Evolutionary conservation across 2,329 filamentous ascomycete species (phyloP).

Genomic region (Paraphoma chrysanthemicola): DNA sequence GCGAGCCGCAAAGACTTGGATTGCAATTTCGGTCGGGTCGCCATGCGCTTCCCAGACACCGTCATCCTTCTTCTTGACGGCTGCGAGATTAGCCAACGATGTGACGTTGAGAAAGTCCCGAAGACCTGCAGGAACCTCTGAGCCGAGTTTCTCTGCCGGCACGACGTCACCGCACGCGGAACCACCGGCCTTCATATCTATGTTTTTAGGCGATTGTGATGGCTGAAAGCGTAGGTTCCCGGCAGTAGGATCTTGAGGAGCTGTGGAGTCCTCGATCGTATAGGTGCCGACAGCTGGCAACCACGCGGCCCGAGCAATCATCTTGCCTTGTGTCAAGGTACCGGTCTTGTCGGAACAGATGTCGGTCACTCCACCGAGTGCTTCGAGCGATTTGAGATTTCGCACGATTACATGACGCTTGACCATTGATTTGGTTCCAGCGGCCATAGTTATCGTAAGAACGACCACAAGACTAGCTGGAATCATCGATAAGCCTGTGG

Average conservation of each 20-base stretch:
- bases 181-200: slow-evolving; percentile 33
- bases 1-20: slow-evolving; percentile 75
- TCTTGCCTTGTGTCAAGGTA: slow-evolving; percentile 48
- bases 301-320: slow-evolving; percentile 48
- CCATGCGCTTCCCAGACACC: slow-evolving; percentile 48
- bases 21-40: slow-evolving; percentile 71
- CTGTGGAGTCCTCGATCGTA: slow-evolving; percentile 43
- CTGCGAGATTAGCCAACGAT: slow-evolving; percentile 59
- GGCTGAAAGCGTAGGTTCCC: slow-evolving; percentile 36
- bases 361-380: slow-evolving; percentile 45
- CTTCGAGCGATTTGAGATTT: slow-evolving; percentile 46
- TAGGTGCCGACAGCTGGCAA: slow-evolving; percentile 47
- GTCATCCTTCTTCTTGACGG: slow-evolving; percentile 54
- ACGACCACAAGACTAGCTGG: slow-evolving; percentile 47
- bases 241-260: slow-evolving; percentile 43
- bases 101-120: slow-evolving; percentile 44
- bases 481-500: slow-evolving; percentile 49
- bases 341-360: slow-evolving; percentile 63
- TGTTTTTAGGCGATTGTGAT: slow-evolving; percentile 28
- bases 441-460: slow-evolving; percentile 49
- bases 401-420: slow-evolving; percentile 43
- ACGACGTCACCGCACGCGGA: slow-evolving; percentile 17
- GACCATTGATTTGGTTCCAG: slow-evolving; percentile 48
- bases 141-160: slow-evolving; percentile 27
- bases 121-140: slow-evolving; percentile 27